Evolutionary conservation across 1,284 basidiomycete genomes (phyloP).

Genomic region (Ceratobasidium sp.): DNA sequence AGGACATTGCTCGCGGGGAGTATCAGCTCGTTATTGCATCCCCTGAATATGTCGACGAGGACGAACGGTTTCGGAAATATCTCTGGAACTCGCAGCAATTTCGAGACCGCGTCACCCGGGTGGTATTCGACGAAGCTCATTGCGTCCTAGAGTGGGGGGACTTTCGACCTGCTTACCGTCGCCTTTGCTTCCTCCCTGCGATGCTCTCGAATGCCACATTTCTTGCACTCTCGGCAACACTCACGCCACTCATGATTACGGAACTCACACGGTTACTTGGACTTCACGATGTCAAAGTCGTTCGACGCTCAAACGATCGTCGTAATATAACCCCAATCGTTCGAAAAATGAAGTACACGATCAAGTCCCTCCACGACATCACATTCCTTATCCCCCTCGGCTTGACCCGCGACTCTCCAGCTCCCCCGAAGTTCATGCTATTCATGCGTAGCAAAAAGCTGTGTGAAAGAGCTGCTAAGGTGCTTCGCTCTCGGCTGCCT

Average conservation of each 20-base stretch:
- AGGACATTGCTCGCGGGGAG: not conserved
- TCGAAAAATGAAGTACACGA: not conserved
- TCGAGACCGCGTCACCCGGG: not conserved
- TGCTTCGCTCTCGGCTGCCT: conserved; percentile 9
- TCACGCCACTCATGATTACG: not conserved
- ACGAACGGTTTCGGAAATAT: not conserved
- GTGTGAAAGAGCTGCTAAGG: not conserved
- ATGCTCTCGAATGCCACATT: not conserved
- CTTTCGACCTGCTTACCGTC: conserved; percentile 3
- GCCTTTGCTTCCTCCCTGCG: conserved; percentile 2
- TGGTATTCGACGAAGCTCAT: conserved; percentile 24
- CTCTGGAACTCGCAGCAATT: conserved; percentile 1
- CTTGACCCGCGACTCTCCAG: not conserved
- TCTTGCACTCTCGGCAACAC: not conserved
- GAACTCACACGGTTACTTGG: not conserved
- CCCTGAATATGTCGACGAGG: not conserved
- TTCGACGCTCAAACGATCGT: conserved; percentile 33
- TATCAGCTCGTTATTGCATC: not conserved
- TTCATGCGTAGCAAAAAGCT: conserved; percentile 11
- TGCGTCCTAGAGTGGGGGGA: conserved; percentile 19
- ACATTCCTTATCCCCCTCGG: conserved; percentile 10
- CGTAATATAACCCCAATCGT: not conserved
- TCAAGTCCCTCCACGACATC: not conserved
- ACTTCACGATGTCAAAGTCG: not conserved
- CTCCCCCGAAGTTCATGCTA: conserved; percentile 15